Evolutionary conservation across 495 filamentous ascomycete genomes (phyloP), one percentile per base, ranked within the genome.

Genomic region (Xylona heveae): DNA sequence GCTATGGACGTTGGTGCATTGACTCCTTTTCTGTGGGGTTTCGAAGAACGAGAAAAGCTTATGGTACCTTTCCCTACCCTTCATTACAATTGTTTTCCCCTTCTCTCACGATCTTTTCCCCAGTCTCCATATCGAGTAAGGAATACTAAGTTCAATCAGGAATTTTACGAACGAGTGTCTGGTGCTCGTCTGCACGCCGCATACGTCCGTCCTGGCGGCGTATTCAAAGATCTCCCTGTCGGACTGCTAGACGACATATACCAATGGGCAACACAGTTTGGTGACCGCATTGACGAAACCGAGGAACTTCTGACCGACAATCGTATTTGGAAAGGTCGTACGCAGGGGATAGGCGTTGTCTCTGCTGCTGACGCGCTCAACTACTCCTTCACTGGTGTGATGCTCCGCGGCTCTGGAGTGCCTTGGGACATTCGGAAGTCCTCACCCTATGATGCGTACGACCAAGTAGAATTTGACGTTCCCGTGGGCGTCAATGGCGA

Each of bases 151-250:
- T 6, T 24, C 7, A 19, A 33, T 0, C 39, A 94, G 85, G 88
- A 99, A 74, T 99, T 99, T 62, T 99, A 99, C 51, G 90, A 99
- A 54, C 82, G 90, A 54, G 90, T 95, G 21, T 95, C 88, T 24
- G 90, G 90, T 41, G 90, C 90, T 41, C 85, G 90, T 61, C 73
- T 99, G 38, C 90, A 99, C 54, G 82, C 90, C 28, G 90, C 90
- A 44, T 99, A 99, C 48, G 84, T 99, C 44, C 79, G 90, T 43
- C 90, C 90, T 21, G 90, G 90, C 43, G 90, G 90, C 59, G 90
- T 99, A 17, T 74, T 79, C 43, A 82, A 93, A 55, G 90, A 99
- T 61, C 57, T 99, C 32, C 90, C 90, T 19, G 37, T 95, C 34
- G 90, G 90, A 40, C 74, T 99, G 21, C 71, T 99, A 13, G 90